Conservation (phyloP, 2,329 filamentous ascomycete genomes). For the Cercospora citrullina region DNA sequence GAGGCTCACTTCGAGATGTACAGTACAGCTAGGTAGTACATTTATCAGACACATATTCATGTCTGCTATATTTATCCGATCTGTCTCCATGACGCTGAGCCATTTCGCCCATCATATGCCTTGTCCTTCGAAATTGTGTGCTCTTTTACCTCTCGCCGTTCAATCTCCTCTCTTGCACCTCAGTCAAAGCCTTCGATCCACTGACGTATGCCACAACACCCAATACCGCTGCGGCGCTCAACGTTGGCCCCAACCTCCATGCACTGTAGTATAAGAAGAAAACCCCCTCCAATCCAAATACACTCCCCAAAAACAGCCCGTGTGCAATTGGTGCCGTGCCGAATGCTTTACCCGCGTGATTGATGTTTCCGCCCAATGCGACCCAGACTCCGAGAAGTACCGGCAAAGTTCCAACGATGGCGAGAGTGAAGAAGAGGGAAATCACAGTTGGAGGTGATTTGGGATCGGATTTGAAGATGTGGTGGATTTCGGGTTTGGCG, state of each 20-base stretch:
- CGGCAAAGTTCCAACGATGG: constrained; percentile 72
- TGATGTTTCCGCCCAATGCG: constrained; percentile 76
- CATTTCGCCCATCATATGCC: background rate
- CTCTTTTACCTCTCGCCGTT: constrained; percentile 61
- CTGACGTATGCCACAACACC: constrained; percentile 76
- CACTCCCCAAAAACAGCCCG: constrained; percentile 78
- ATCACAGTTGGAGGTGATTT: constrained; percentile 78
- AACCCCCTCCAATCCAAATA: constrained; percentile 82
- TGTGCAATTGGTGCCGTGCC: constrained; percentile 77
- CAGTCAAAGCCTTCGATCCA: constrained; percentile 83
- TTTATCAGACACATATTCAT: background rate
- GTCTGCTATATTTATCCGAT: background rate
- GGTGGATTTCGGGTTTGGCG: constrained; percentile 80
- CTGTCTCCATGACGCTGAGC: background rate
- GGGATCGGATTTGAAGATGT: constrained; percentile 81
- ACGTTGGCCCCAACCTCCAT: constrained; percentile 88
- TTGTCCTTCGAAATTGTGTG: background rate
- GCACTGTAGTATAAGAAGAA: constrained; percentile 92
- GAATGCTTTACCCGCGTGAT: constrained; percentile 74
- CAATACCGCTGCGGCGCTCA: constrained; percentile 71
- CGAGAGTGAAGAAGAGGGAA: constrained; percentile 72
- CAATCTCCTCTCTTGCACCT: constrained; percentile 85
- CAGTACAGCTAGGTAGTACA: background rate
- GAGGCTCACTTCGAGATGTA: background rate
- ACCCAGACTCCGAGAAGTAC: constrained; percentile 73